Evolutionary conservation across 805 yeast species (phyloP).

Genomic region (Starmerella bombicola): DNA sequence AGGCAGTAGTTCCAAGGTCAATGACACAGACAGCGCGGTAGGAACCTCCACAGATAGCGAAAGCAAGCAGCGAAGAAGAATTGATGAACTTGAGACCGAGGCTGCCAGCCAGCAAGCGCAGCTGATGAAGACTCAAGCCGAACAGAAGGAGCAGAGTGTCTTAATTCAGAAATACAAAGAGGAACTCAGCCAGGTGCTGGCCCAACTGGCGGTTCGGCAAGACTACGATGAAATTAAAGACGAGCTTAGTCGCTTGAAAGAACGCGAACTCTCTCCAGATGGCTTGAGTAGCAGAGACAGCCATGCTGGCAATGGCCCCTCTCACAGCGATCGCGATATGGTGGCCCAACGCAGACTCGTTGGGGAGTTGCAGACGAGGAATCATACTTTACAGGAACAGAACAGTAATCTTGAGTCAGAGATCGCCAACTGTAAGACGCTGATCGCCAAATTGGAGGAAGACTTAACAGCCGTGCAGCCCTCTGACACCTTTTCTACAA

Average conservation of each 20-base stretch:
- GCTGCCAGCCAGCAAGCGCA: constrained; percentile 1
- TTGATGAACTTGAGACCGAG: constrained; percentile 15
- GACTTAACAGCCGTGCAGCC: constrained; percentile 38
- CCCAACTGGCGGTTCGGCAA: constrained; percentile 14
- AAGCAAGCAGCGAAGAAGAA: constrained; percentile 18
- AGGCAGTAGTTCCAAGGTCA: neutral
- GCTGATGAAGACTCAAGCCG: constrained; percentile 3
- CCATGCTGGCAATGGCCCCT: neutral
- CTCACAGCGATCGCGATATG: neutral
- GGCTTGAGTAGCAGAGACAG: neutral
- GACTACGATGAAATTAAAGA: constrained; percentile 67
- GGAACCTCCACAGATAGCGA: neutral
- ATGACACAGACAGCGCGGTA: neutral
- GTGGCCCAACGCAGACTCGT: neutral
- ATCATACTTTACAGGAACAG: constrained; percentile 3
- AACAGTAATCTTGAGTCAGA: constrained; percentile 13
- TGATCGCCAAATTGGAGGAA: constrained; percentile 52
- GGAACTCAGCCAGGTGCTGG: constrained; percentile 5
- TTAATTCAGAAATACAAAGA: constrained; percentile 7
- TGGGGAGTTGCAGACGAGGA: constrained; percentile 1
- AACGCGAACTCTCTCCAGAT: neutral
- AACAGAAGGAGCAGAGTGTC: constrained; percentile 1
- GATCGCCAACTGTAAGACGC: constrained; percentile 32
- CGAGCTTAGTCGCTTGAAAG: neutral
- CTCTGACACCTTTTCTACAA: constrained; percentile 25